Evolutionary conservation across 192 early-diverging fungal genomes (phyloP), one percentile per base, ranked within the genome.

Genomic region (Linnemannia schmuckeri): DNA sequence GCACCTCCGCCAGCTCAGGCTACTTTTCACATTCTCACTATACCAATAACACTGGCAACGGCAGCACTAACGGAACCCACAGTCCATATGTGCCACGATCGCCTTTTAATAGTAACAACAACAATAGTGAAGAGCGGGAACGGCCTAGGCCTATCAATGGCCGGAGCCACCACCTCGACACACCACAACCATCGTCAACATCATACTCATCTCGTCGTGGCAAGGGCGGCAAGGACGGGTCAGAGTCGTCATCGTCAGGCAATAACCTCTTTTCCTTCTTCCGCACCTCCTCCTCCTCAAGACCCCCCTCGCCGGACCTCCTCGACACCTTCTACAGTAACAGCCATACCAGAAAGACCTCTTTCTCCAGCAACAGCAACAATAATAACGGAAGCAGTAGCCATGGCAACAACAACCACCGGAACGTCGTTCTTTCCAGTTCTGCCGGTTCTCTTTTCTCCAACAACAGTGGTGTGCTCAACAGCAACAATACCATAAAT

Each of bases 251-350:
- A 10, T 66, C 61, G 2, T 66, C 61, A 18, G 49, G 49, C 30
- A 66, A 66, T 6, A 72, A 72, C 57, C 66, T 81, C 33, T 40
- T 81, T 6, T 72, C 84, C 13, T 86, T 86, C 66, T 80, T 86
- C 42, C 84, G 84, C 47, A 68, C 69, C n/a, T 66, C 83, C 12
- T 80, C 78, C 35, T 73, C 79, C 15, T 86, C 84, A 24, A 24
- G 84, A 72, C 84, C 84, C n/a, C 75, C 84, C 6, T 86, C 84
- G 13, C 84, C 84, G 0, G 84, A 86, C 44, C 35, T 40, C 10
- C 30, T 41, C n/a, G 83, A 79, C 37, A 33, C 84, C 33, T 35
- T 61, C 33, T 47, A 72, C 69, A 86, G 37, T 52, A 57, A 41
- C 33, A 81, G 70, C 47, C 79, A 86, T 18, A 81, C 79, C 1